Conservation (phyloP, 768 basidiomycete genomes). For the Gautieria morchelliformis region DNA sequence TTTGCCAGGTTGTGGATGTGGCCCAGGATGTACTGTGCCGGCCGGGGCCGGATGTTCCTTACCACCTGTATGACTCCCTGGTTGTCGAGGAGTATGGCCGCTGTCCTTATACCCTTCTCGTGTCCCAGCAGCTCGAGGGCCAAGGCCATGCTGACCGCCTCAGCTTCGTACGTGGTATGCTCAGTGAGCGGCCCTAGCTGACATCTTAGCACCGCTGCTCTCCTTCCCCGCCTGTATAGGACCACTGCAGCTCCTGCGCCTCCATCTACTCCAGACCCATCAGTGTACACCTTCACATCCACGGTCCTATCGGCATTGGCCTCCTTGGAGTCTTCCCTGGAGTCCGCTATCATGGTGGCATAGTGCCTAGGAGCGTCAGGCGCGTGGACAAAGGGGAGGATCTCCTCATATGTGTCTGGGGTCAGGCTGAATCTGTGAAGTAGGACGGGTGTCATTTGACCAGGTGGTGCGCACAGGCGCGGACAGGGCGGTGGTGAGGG, state of each 20-base stretch:
- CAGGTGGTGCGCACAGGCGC: no score
- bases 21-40: no score
- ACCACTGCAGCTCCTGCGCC: neutral
- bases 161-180: constrained; percentile 10
- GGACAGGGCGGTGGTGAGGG: neutral
- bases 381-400: no score
- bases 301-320: neutral
- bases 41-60: neutral
- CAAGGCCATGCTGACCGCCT: constrained; percentile 2
- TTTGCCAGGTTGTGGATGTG: no score
- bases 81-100: constrained; percentile 7
- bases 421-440: no score
- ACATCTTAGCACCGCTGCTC: neutral
- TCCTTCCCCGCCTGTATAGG: neutral
- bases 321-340: constrained; percentile 1
- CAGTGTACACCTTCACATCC: constrained; percentile 11
- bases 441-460: no score
- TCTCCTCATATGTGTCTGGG: no score
- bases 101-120: neutral
- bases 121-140: neutral
- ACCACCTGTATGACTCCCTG: no score
- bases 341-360: neutral
- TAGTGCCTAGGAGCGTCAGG: neutral
- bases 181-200: neutral
- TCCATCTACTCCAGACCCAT: neutral